Conservation (phyloP, 768 basidiomycete species). For the Russula sp. region DNA sequence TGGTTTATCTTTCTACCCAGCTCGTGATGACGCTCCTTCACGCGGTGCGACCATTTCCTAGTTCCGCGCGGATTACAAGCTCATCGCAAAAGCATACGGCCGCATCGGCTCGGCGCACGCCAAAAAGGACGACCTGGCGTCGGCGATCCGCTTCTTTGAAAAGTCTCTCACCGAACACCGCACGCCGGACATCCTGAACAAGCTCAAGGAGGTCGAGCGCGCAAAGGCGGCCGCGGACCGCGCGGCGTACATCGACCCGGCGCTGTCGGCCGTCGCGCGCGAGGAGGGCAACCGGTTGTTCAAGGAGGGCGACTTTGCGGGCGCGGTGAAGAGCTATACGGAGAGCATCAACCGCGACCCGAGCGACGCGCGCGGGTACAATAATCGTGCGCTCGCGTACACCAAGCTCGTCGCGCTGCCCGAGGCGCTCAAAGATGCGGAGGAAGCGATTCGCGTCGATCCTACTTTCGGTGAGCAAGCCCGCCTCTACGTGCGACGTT, state of each 20-base stretch:
- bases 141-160: slow-evolving; percentile 85
- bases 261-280: slow-evolving; percentile 69
- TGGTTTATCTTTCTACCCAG: slow-evolving; percentile 20
- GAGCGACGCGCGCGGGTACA: slow-evolving; percentile 84
- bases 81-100: slow-evolving; percentile 90
- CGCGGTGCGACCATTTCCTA: slow-evolving; percentile 26
- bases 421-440: slow-evolving; percentile 93
- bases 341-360: slow-evolving; percentile 98
- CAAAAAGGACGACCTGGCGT: slow-evolving; percentile 65
- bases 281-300: slow-evolving; percentile 91
- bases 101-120: slow-evolving; percentile 82
- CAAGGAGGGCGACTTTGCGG: slow-evolving; percentile 88
- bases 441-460: slow-evolving; percentile 90
- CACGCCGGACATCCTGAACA: slow-evolving; percentile 85
- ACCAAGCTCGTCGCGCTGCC: slow-evolving; percentile 90
- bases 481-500: not conserved
- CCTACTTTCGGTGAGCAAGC: slow-evolving; percentile 61
- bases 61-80: slow-evolving; percentile 89
- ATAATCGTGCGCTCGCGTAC: slow-evolving; percentile 97
- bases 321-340: slow-evolving; percentile 84
- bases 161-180: slow-evolving; percentile 96
- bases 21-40: not conserved
- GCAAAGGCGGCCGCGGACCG: slow-evolving; percentile 69
- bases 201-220: slow-evolving; percentile 80
- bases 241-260: slow-evolving; percentile 81